phyloP scores from a whole-genome alignment of 192 early-diverging fungal species.

The Gigaspora rosea region DNA sequence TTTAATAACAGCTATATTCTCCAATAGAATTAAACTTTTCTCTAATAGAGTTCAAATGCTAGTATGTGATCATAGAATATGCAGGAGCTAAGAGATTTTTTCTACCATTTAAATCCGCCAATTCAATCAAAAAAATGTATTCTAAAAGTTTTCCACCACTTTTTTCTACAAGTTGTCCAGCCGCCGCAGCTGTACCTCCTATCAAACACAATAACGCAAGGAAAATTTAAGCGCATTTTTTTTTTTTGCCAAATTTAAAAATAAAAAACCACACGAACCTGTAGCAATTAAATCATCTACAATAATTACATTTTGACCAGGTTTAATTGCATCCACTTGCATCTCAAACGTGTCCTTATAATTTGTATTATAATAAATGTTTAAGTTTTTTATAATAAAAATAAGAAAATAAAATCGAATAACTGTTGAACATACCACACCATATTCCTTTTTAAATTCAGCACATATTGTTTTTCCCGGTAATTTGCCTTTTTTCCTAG shows the following conservation, averaged over 20 bases:
- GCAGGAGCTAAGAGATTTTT: conserved; percentile 79
- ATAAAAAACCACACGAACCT: conserved; percentile 35
- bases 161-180: conserved; percentile 78
- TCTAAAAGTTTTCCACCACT: conserved; percentile 73
- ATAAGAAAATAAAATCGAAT: background rate
- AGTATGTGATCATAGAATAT: conserved; percentile 62
- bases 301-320: conserved; percentile 84
- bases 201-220: background rate
- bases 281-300: conserved; percentile 97
- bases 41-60: too few species aligned
- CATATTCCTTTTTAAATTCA: conserved; percentile 94
- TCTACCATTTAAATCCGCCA: conserved; percentile 81
- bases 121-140: conserved; percentile 92
- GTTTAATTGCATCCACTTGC: conserved; percentile 74
- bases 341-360: conserved; percentile 90
- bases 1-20: too few species aligned
- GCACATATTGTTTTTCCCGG: conserved; percentile 75
- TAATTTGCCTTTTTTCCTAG: conserved; percentile 96
- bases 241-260: background rate
- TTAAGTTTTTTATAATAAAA: background rate
- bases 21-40: too few species aligned
- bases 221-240: background rate
- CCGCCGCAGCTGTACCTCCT: conserved; percentile 82
- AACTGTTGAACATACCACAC: conserved; percentile 52
- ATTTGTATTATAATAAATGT: background rate